Evolutionary conservation across 192 early-diverging fungal species (phyloP).

Genomic region (Haplosporangium gracile): DNA sequence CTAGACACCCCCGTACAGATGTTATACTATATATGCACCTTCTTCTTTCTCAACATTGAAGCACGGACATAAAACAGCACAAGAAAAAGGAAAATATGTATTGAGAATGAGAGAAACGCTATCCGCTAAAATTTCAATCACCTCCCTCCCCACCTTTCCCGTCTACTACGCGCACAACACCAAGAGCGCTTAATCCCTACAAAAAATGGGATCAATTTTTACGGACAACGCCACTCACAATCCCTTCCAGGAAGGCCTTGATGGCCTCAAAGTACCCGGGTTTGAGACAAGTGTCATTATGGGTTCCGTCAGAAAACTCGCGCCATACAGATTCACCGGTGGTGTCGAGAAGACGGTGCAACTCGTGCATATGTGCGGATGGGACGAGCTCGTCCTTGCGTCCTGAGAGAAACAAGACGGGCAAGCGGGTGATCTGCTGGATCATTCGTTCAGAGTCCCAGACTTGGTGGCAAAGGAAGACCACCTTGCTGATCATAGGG

Average conservation of each 20-base stretch:
- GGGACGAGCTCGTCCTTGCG: constrained; percentile 90
- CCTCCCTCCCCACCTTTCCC: too few relatives aligned
- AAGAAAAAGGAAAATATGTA: too few relatives aligned
- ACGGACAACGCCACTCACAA: constrained; percentile 9
- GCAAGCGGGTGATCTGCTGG: constrained; percentile 70
- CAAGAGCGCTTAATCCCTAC: too few relatives aligned
- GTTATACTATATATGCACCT: not conserved
- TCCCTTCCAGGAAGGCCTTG: constrained; percentile 61
- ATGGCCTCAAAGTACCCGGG: constrained; percentile 88
- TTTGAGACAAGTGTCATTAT: constrained; percentile 94
- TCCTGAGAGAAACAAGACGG: constrained; percentile 88
- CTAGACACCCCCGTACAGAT: not conserved
- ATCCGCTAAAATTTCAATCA: too few relatives aligned
- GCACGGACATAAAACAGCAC: too few relatives aligned
- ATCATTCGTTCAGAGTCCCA: constrained; percentile 89
- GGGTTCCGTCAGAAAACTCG: constrained; percentile 85
- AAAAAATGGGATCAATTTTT: not conserved
- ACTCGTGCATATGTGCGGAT: constrained; percentile 84
- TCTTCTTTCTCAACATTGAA: not conserved
- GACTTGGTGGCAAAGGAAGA: constrained; percentile 89
- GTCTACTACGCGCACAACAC: too few relatives aligned
- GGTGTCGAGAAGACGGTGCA: constrained; percentile 74
- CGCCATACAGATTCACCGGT: constrained; percentile 63
- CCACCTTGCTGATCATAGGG: constrained; percentile 77
- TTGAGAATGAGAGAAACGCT: too few relatives aligned